Conservation (phyloP, 108 stramenopile genomes). For the Ochromonas danica region DNA sequence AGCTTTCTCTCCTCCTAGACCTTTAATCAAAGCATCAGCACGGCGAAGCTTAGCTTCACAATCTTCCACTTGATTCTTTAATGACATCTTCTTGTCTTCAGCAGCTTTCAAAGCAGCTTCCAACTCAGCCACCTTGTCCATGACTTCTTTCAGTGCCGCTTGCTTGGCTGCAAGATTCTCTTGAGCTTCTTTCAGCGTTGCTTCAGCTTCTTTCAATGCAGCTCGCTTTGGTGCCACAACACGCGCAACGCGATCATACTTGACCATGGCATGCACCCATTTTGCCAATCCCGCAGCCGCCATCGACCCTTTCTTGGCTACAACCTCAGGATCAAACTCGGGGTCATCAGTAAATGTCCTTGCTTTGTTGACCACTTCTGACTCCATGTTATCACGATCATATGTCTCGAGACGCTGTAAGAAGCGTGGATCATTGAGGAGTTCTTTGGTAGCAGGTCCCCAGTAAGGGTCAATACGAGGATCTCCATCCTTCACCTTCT, state of each 20-base stretch:
- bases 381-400: constrained; percentile 63
- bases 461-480: constrained; percentile 64
- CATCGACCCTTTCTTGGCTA: constrained; percentile 54
- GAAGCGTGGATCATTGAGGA: constrained; percentile 56
- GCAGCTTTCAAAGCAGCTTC: constrained; percentile 53
- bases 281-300: constrained; percentile 63
- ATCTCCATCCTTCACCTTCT: constrained; percentile 51
- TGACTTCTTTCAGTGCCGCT: constrained; percentile 53
- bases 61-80: constrained; percentile 54
- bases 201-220: constrained; percentile 60
- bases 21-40: constrained; percentile 60
- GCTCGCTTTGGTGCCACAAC: constrained; percentile 59
- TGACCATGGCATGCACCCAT: constrained; percentile 65
- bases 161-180: constrained; percentile 52
- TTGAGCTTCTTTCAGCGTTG: constrained; percentile 51
- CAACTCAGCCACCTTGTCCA: constrained; percentile 61
- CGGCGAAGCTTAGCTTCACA: constrained; percentile 61
- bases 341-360: constrained; percentile 56
- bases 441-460: constrained; percentile 61
- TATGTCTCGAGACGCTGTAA: constrained; percentile 56
- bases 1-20: constrained; percentile 60
- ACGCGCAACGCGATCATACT: constrained; percentile 61
- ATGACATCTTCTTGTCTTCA: constrained; percentile 51
- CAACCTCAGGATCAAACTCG: constrained; percentile 54
- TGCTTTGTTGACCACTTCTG: constrained; percentile 53